Evolutionary conservation across 1,284 basidiomycete species (phyloP).

Genomic region (Fomitopsis schrenkii): DNA sequence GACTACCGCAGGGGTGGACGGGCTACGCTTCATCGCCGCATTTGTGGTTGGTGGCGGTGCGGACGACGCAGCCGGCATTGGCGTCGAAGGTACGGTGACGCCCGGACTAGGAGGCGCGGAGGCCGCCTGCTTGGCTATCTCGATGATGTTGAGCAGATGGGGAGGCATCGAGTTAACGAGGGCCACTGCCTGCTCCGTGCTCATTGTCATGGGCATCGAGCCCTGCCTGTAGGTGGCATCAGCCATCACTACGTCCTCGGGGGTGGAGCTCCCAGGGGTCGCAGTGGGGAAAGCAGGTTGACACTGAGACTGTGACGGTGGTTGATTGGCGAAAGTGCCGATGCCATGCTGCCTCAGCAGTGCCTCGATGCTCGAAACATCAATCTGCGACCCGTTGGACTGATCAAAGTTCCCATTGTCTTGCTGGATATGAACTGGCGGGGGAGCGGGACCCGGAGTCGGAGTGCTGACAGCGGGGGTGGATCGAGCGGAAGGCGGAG

Average conservation of each 20-base stretch:
- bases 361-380: constrained; percentile 3
- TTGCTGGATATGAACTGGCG: not conserved
- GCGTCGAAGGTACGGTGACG: not conserved
- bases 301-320: not conserved
- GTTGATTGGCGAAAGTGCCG: not conserved
- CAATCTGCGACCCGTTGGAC: not conserved
- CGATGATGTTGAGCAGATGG: not conserved
- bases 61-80: not conserved
- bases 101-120: not conserved
- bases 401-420: not conserved
- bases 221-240: not conserved
- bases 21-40: not conserved
- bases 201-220: not conserved
- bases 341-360: constrained; percentile 3
- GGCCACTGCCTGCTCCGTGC: not conserved
- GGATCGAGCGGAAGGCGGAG: not conserved
- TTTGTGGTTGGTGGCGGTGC: not conserved
- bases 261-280: not conserved
- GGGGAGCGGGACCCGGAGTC: not conserved
- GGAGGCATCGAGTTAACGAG: not conserved
- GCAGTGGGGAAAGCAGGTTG: not conserved
- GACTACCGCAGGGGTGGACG: not conserved
- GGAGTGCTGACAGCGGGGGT: not conserved
- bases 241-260: not conserved
- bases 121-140: not conserved